A percentile compares a stretch with the other conserved stretches of the same genome.
Evolutionary conservation across 805 yeast species (phyloP).

Genomic region (Maudiozyma serrabonitensis): DNA sequence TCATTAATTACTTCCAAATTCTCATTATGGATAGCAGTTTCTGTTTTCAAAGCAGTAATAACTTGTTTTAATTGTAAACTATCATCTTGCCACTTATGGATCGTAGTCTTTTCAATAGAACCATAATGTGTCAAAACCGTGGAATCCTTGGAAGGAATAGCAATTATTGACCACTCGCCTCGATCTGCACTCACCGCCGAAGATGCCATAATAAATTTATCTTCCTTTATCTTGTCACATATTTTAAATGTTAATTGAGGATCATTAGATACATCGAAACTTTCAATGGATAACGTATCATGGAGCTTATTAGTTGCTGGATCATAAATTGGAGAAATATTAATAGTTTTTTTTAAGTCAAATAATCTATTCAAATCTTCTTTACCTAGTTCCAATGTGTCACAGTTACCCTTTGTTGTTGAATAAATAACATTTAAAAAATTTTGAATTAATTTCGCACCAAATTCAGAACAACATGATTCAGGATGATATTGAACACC

Average conservation of each 20-base stretch:
- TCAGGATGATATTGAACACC: conserved; percentile 99
- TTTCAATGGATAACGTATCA: background rate
- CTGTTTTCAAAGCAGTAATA: background rate
- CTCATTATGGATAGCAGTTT: background rate
- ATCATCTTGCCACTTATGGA: conserved; percentile 24
- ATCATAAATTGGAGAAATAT: conserved; percentile 16
- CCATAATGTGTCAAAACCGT: conserved; percentile 55
- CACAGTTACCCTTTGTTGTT: background rate
- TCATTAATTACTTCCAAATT: conserved; percentile 11
- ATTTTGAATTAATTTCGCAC: conserved; percentile 48
- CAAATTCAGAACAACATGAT: conserved; percentile 72
- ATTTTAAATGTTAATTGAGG: conserved; percentile 35
- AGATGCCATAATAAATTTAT: conserved; percentile 55
- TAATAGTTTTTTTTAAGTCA: conserved; percentile 15
- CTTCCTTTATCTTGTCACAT: conserved; percentile 37
- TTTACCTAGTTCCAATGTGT: background rate
- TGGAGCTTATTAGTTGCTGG: background rate
- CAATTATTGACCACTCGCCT: conserved; percentile 83
- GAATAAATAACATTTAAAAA: conserved; percentile 33
- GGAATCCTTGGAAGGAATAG: conserved; percentile 42
- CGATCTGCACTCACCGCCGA: conserved; percentile 36
- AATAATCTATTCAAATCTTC: background rate
- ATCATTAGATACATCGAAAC: conserved; percentile 7
- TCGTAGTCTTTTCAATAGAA: conserved; percentile 29
- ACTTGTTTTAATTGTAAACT: conserved; percentile 6